These are phyloP conservation scores for Vararia minispora DNA, from an alignment of 768 basidiomycete species.

Conservation along the genomic window DNA sequence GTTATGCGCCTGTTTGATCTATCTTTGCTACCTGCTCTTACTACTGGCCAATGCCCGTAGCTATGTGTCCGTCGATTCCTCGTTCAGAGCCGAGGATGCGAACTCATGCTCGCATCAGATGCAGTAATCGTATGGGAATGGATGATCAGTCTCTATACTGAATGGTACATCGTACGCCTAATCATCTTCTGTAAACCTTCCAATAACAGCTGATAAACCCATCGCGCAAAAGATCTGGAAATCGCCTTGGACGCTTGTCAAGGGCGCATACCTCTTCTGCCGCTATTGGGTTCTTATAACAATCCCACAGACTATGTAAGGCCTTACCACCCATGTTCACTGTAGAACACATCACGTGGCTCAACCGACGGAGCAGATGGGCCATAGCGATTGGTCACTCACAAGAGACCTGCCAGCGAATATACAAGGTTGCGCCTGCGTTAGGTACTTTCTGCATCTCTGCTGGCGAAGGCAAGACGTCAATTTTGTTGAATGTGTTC, in stretches of 20 bases:
- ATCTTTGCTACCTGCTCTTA: no score
- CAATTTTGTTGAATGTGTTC: not conserved
- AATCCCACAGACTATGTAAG: constrained; percentile 64
- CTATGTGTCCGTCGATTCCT: no score
- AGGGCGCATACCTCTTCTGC: constrained; percentile 75
- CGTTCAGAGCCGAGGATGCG: no score
- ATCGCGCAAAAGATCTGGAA: constrained; percentile 89
- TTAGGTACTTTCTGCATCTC: constrained; percentile 85
- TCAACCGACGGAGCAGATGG: no score
- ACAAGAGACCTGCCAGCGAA: constrained; percentile 49
- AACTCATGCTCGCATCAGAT: constrained; percentile 40
- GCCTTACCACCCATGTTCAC: constrained; percentile 68
- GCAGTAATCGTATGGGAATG: constrained; percentile 81
- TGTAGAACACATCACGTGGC: no score
- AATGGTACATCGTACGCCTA: constrained; percentile 66
- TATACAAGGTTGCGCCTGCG: constrained; percentile 70
- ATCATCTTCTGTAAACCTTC: constrained; percentile 2
- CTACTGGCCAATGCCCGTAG: no score
- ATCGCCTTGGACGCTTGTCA: constrained; percentile 77
- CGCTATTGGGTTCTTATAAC: constrained; percentile 32
- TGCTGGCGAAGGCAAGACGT: constrained; percentile 57
- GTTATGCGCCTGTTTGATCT: no score
- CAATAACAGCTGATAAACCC: constrained; percentile 1
- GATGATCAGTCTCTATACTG: constrained; percentile 67
- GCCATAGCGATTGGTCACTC: constrained; percentile 66